These are phyloP conservation scores for Ilex asprella DNA, from an alignment of 257 asterid genomes.

Conservation along the genomic window DNA sequence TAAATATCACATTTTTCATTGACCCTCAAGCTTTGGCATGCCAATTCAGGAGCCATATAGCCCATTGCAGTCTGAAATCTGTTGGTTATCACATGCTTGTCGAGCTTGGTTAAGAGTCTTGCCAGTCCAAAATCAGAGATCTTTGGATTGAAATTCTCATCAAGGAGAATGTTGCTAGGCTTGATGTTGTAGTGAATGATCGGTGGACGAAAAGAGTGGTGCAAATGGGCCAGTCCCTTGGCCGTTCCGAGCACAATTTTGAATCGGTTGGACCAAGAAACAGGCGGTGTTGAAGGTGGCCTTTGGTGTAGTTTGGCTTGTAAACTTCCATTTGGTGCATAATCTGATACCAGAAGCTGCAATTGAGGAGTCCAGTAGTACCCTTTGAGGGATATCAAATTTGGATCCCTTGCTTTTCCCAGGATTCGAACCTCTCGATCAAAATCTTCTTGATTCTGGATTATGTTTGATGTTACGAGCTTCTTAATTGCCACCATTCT, in stretches of 20 bases:
- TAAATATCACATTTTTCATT: constrained; percentile 86
- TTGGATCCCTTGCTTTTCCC: constrained; percentile 74
- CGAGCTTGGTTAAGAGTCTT: constrained; percentile 54
- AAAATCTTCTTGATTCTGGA: constrained; percentile 68
- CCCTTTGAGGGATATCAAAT: constrained; percentile 59
- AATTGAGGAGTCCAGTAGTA: constrained; percentile 89
- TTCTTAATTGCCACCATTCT: constrained; percentile 63
- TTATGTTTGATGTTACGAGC: constrained; percentile 48
- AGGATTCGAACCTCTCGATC: constrained; percentile 69
- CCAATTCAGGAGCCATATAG: constrained; percentile 82
- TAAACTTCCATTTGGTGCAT: constrained; percentile 52
- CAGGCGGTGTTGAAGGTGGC: constrained; percentile 29
- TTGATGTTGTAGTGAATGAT: constrained; percentile 79
- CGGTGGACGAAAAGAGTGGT: constrained; percentile 67
- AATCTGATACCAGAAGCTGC: constrained; percentile 76
- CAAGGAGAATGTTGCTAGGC: constrained; percentile 79
- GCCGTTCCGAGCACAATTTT: constrained; percentile 70
- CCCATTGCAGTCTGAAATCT: constrained; percentile 77
- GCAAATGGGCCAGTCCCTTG: constrained; percentile 82
- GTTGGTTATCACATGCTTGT: constrained; percentile 50
- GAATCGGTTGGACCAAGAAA: constrained; percentile 66
- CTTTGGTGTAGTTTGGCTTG: constrained; percentile 53
- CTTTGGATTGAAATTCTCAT: constrained; percentile 55
- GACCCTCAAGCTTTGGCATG: constrained; percentile 84
- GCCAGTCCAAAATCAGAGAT: constrained; percentile 78